Percentiles rank a stretch among this genome's conserved stretches.
Evolutionary conservation across 78 protist genomes (phyloP).

Genomic region (Trichosphaerium sp.): DNA sequence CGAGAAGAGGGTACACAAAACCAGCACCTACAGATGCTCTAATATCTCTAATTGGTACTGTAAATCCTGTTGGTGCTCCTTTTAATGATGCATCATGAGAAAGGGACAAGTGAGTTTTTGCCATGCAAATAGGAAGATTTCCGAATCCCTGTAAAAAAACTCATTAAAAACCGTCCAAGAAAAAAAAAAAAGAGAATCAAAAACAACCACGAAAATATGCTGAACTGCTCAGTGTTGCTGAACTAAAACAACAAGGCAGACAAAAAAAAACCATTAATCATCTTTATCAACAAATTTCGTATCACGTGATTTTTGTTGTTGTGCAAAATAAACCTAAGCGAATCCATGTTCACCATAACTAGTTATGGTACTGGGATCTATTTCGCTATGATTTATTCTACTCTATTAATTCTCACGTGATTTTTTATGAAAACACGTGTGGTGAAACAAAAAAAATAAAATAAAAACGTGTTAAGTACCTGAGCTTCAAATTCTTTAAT

Average conservation of each 20-base stretch:
- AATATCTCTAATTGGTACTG: conserved; percentile 78
- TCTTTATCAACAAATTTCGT: no score
- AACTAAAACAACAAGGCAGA: no score
- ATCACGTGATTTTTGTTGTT: no score
- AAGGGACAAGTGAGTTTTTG: conserved; percentile 91
- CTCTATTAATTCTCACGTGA: not conserved
- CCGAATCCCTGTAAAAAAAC: conserved; percentile 73
- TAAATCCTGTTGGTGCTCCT: conserved; percentile 79
- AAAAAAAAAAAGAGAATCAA: no score
- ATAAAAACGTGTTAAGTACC: not conserved
- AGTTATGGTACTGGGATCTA: no score
- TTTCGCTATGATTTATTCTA: no score
- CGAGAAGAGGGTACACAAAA: conserved; percentile 70
- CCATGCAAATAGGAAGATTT: conserved; percentile 92
- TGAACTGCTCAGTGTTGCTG: no score
- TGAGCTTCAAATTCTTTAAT: not conserved
- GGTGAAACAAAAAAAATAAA: not conserved
- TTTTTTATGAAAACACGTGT: not conserved
- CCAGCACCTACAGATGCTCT: conserved; percentile 81
- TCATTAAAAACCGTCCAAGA: no score
- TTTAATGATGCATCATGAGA: conserved; percentile 68
- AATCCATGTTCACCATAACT: no score
- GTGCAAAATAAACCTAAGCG: no score
- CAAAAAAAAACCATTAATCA: no score
- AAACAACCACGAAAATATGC: no score